phyloP scores from a whole-genome alignment of 352 stramenopile genomes.

The Globisporangium camurandrum region DNA sequence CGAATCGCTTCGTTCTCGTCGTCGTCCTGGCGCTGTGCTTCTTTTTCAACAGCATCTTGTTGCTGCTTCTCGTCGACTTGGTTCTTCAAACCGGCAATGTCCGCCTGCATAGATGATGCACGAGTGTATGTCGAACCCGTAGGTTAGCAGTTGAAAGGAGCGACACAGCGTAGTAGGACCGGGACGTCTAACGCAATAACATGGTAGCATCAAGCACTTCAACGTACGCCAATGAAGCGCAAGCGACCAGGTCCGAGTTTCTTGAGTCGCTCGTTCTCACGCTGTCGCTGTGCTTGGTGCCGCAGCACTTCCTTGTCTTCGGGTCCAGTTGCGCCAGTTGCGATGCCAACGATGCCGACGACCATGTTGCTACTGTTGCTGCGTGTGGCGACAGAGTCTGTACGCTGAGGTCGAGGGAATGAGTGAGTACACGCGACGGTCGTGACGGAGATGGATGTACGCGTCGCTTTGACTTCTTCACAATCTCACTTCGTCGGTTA shows the following conservation, averaged over 20 bases:
- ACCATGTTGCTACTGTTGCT: constrained; percentile 3
- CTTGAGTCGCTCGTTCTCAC: constrained; percentile 60
- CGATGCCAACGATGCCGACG: constrained; percentile 6
- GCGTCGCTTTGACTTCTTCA: no score
- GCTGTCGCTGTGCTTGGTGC: constrained; percentile 45
- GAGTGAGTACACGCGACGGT: no score
- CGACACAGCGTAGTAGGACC: background rate
- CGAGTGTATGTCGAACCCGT: constrained; percentile 2
- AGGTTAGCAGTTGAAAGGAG: background rate
- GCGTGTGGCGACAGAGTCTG: no score
- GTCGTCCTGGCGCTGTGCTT: constrained; percentile 32
- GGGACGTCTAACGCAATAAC: no score
- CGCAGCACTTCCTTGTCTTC: constrained; percentile 46
- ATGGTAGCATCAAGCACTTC: no score
- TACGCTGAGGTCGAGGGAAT: no score
- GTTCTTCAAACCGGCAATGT: constrained; percentile 70
- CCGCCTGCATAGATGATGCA: constrained; percentile 23
- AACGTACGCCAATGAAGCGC: constrained; percentile 54
- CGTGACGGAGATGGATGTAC: no score
- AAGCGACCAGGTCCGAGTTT: constrained; percentile 58
- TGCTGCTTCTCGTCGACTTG: constrained; percentile 61
- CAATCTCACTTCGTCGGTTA: no score
- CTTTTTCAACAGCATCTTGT: constrained; percentile 32
- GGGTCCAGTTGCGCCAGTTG: constrained; percentile 1
- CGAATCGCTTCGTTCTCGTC: constrained; percentile 63